phyloP scores from a whole-genome alignment of 306 rosid genomes.

The Vigna angularis region DNA sequence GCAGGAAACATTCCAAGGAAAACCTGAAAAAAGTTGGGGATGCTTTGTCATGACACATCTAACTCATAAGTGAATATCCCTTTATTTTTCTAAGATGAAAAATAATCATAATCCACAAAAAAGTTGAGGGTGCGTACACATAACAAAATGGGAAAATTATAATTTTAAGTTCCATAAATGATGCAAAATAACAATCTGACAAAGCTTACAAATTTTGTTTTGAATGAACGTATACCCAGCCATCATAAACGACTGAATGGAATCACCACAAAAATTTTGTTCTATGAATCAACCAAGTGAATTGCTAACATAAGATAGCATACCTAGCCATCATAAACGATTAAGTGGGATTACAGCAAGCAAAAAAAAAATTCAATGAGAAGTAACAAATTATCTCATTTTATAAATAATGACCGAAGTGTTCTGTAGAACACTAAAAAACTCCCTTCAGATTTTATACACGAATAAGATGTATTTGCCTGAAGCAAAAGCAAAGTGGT shows the following conservation, averaged over 20 bases:
- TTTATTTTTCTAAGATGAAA: conserved; percentile 20
- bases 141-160: conserved; percentile 31
- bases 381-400: conserved; percentile 25
- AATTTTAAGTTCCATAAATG: conserved; percentile 34
- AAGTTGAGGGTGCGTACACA: conserved; percentile 29
- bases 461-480: conserved; percentile 29
- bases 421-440: conserved; percentile 24
- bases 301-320: conserved; percentile 19
- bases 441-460: conserved; percentile 34
- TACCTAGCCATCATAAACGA: conserved; percentile 11
- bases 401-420: conserved; percentile 4
- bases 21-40: conserved; percentile 57
- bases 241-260: too few species aligned
- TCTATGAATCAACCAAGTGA: conserved; percentile 21
- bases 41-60: conserved; percentile 26
- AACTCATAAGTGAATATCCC: conserved; percentile 29
- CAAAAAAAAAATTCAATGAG: background rate
- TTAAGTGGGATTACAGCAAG: background rate
- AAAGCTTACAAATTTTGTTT: background rate
- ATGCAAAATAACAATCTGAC: conserved; percentile 4
- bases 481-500: background rate
- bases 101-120: conserved; percentile 29
- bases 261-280: background rate
- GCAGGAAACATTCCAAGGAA: conserved; percentile 55
- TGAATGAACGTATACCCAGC: background rate